A percentile compares a stretch with the other conserved stretches of the same genome.
Evolutionary conservation across 2,329 filamentous ascomycete genomes (phyloP).

Genomic region (Periconia macrospinosa): DNA sequence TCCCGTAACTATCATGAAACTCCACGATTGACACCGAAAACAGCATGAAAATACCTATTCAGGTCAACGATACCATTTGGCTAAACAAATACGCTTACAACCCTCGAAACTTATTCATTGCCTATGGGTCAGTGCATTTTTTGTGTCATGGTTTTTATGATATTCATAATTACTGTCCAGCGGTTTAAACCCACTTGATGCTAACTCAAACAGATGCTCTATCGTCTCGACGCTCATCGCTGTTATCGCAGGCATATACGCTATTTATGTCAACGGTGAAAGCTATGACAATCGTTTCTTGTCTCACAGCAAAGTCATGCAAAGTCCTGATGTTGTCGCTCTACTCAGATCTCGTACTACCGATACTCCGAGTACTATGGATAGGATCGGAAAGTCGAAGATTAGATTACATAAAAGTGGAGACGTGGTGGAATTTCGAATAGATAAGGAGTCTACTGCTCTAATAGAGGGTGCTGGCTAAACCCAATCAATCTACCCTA

Average conservation of each 20-base stretch:
- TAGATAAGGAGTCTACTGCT: no score
- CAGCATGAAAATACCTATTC: neutral
- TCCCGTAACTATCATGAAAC: no score
- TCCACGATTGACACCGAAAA: neutral
- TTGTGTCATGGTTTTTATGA: no score
- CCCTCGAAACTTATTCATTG: constrained; percentile 8
- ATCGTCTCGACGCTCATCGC: neutral
- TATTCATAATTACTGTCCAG: no score
- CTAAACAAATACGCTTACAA: constrained; percentile 8
- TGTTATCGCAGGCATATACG: constrained; percentile 1
- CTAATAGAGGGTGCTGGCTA: no score
- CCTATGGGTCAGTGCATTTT: constrained; percentile 7
- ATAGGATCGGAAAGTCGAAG: no score
- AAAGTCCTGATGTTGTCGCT: neutral
- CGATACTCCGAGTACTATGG: no score
- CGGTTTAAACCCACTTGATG: neutral
- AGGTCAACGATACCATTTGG: constrained; percentile 3
- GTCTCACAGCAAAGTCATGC: constrained; percentile 2
- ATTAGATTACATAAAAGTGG: no score
- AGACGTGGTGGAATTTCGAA: no score
- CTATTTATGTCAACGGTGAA: neutral
- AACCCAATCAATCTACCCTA: no score
- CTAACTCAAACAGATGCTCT: no score
- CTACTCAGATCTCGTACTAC: no score
- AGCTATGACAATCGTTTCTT: constrained; percentile 5